Percentiles rank a stretch among this genome's conserved stretches.
Evolutionary conservation across 176 grass and related monocot species (phyloP).

Genomic region (Bothriochloa decipiens): DNA sequence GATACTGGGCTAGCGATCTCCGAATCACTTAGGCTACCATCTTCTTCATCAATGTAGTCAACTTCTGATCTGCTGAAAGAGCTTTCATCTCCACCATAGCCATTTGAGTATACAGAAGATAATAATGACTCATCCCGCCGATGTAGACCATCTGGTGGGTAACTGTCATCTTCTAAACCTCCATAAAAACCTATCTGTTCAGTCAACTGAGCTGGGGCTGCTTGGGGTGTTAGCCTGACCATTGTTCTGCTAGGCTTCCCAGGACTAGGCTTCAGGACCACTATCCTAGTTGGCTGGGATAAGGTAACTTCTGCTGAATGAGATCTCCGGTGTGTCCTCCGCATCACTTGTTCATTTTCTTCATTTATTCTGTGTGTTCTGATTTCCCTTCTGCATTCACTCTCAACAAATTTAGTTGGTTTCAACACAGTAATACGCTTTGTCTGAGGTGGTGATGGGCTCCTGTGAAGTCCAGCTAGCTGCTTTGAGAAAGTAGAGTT

Average conservation of each 20-base stretch:
- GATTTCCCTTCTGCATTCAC: slow-evolving; percentile 46
- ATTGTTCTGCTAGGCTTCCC: slow-evolving; percentile 53
- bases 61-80: slow-evolving; percentile 80
- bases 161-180: slow-evolving; percentile 38
- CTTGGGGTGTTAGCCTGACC: slow-evolving; percentile 38
- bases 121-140: slow-evolving; percentile 81
- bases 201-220: slow-evolving; percentile 35
- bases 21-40: slow-evolving; percentile 60
- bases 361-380: slow-evolving; percentile 40
- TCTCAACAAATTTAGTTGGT: slow-evolving; percentile 70
- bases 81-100: slow-evolving; percentile 88
- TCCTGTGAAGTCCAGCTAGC: slow-evolving; percentile 21
- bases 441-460: slow-evolving; percentile 56
- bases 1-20: slow-evolving; percentile 67
- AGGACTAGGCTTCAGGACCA: slow-evolving; percentile 86
- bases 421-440: slow-evolving; percentile 89
- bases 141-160: slow-evolving; percentile 44
- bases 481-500: slow-evolving; percentile 63
- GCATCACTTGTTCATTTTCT: slow-evolving; percentile 38
- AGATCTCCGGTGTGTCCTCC: slow-evolving; percentile 54
- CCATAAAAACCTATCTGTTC: slow-evolving; percentile 23
- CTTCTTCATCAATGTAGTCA: slow-evolving; percentile 78
- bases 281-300: slow-evolving; percentile 78
- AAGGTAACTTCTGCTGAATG: slow-evolving; percentile 59
- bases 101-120: slow-evolving; percentile 90